Evolutionary conservation across 352 stramenopile species (phyloP).

Genomic region (Globisporangium mamillatum): DNA sequence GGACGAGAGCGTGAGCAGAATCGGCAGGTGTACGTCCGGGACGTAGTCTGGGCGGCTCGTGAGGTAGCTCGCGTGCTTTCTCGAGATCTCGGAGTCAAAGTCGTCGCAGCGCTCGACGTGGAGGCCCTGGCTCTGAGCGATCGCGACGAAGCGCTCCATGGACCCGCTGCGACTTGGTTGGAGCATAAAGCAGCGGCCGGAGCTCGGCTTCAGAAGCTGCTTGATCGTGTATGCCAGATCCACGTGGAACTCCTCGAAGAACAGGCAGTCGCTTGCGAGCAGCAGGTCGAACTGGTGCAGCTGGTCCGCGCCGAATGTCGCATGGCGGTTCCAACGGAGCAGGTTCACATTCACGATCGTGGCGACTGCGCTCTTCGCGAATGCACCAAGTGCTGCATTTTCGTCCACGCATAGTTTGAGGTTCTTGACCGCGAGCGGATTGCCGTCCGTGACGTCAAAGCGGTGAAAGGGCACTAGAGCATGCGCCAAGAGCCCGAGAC

Average conservation of each 20-base stretch:
- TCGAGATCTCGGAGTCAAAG: conserved; percentile 43
- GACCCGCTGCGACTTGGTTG: conserved; percentile 72
- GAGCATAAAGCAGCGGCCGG: conserved; percentile 61
- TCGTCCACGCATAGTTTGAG: conserved; percentile 56
- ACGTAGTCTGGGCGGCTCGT: conserved; percentile 47
- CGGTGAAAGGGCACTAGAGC: conserved; percentile 30
- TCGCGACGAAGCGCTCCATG: conserved; percentile 68
- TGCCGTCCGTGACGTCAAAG: conserved; percentile 76
- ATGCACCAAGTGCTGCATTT: conserved; percentile 36
- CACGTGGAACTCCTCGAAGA: conserved; percentile 85
- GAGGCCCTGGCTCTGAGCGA: conserved; percentile 44
- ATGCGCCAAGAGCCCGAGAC: conserved; percentile 59
- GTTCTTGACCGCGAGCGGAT: conserved; percentile 65
- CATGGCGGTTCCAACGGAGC: conserved; percentile 68
- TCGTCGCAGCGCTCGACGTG: conserved; percentile 26
- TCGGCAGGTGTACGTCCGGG: conserved; percentile 65
- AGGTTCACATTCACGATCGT: conserved; percentile 31
- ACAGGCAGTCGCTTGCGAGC: conserved; percentile 82
- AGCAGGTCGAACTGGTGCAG: conserved; percentile 72
- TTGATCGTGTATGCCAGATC: conserved; percentile 71
- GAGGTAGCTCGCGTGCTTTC: conserved; percentile 34
- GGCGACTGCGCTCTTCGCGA: neutral
- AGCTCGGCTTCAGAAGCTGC: conserved; percentile 37
- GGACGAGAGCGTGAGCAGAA: conserved; percentile 44
- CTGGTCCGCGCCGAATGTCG: conserved; percentile 22